These are phyloP conservation scores for Sphenostylis stenocarpa DNA, from an alignment of 306 rosid species.

Conservation along the genomic window DNA sequence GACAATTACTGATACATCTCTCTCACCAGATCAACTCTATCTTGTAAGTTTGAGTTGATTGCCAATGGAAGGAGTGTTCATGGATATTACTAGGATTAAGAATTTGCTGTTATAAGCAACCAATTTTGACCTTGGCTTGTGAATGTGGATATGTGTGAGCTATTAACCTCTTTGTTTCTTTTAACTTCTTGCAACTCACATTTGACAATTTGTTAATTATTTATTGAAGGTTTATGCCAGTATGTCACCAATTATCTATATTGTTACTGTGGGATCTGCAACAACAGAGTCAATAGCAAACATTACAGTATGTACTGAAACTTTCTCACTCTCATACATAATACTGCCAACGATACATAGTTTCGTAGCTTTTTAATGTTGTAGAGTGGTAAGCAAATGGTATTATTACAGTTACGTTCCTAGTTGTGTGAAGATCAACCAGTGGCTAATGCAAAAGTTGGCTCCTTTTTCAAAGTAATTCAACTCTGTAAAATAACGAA, in stretches of 20 bases:
- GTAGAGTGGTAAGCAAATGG: slow-evolving; percentile 1
- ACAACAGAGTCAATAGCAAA: slow-evolving; percentile 75
- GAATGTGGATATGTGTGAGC: slow-evolving; percentile 19
- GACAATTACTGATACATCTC: slow-evolving; percentile 94
- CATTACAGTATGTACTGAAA: slow-evolving; percentile 59
- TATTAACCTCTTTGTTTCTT: not conserved
- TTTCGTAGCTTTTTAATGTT: not conserved
- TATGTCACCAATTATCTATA: slow-evolving; percentile 79
- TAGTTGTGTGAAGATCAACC: not conserved
- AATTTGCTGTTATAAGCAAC: slow-evolving; percentile 16
- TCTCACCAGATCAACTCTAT: slow-evolving; percentile 71
- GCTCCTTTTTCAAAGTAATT: not conserved
- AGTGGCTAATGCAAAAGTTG: slow-evolving; percentile 19
- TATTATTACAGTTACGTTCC: not conserved
- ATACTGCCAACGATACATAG: not conserved
- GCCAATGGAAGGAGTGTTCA: not conserved
- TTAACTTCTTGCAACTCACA: not conserved
- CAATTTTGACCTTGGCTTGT: slow-evolving; percentile 8
- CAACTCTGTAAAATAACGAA: not conserved
- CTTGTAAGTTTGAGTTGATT: slow-evolving; percentile 65
- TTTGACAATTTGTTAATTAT: slow-evolving; percentile 30
- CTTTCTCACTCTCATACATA: slow-evolving; percentile 7
- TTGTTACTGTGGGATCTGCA: slow-evolving; percentile 68
- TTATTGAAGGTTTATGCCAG: slow-evolving; percentile 86
- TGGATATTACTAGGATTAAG: slow-evolving; percentile 12